Conservation (phyloP, 805 yeast genomes). For the Sungouiella blattae region DNA sequence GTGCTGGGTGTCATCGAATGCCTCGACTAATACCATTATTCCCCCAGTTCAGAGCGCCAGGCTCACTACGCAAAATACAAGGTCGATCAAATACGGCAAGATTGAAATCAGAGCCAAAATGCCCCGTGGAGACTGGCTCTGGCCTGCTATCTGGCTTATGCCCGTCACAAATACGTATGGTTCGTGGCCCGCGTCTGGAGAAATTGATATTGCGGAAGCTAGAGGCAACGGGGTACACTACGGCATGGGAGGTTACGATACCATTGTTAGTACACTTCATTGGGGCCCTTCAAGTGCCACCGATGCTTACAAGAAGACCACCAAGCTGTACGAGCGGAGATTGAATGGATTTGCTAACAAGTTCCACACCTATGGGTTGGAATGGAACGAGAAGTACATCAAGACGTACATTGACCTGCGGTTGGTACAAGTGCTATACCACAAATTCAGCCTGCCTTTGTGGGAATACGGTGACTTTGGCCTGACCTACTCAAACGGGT, state of each 20-base stretch:
- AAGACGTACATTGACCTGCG: background rate
- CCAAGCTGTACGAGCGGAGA: background rate
- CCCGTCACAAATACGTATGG: background rate
- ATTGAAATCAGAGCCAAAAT: background rate
- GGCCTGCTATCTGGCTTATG: conserved; percentile 1
- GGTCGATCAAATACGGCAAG: background rate
- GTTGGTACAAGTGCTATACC: background rate
- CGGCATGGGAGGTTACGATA: background rate
- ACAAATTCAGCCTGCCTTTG: background rate
- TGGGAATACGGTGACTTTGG: conserved; percentile 1
- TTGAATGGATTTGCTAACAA: background rate
- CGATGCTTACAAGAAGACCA: background rate
- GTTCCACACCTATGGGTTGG: background rate
- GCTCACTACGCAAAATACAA: background rate
- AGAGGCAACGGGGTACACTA: conserved; percentile 1
- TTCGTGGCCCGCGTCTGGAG: background rate
- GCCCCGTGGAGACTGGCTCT: conserved; percentile 1
- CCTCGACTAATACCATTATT: background rate
- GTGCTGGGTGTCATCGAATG: background rate
- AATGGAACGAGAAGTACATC: conserved; percentile 1
- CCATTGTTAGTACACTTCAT: background rate
- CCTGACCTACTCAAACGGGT: background rate
- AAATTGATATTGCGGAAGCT: conserved; percentile 1
- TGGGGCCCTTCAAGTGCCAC: background rate
- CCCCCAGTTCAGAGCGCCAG: conserved; percentile 1